phyloP scores from a whole-genome alignment of 2,329 filamentous ascomycete genomes.

The Pyrenophora teres region DNA sequence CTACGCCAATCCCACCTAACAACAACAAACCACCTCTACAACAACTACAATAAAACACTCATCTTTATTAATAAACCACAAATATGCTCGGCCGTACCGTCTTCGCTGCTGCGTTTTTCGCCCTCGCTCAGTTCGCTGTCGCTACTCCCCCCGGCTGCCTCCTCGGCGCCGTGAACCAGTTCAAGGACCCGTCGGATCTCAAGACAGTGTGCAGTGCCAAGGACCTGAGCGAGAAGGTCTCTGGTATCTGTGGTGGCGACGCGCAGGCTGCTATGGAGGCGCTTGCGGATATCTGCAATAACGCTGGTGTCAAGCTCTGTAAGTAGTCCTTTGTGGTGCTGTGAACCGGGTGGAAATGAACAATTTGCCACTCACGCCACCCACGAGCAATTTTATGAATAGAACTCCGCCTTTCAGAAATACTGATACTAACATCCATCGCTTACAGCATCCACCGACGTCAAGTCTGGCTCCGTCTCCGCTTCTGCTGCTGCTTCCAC shows the following conservation, averaged over 20 bases:
- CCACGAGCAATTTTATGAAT: no score
- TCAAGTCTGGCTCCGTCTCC: slow-evolving; percentile 14
- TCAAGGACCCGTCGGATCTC: slow-evolving; percentile 33
- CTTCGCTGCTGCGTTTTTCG: slow-evolving; percentile 33
- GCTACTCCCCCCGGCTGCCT: slow-evolving; percentile 37
- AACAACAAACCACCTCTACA: not conserved
- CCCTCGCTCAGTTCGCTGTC: slow-evolving; percentile 28
- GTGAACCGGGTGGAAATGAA: no score
- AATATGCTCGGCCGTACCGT: slow-evolving; percentile 38
- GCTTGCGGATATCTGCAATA: slow-evolving; percentile 37
- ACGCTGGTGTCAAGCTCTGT: slow-evolving; percentile 36
- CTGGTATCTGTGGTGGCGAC: slow-evolving; percentile 31
- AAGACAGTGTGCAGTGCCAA: slow-evolving; percentile 35
- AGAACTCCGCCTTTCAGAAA: no score
- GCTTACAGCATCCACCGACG: slow-evolving; percentile 21
- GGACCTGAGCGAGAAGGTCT: slow-evolving; percentile 29
- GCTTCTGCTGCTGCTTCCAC: no score
- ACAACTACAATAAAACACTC: not conserved
- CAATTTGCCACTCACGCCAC: no score
- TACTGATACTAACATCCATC: no score
- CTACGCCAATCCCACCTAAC: no score
- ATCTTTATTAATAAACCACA: slow-evolving; percentile 5
- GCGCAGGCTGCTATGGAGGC: slow-evolving; percentile 31
- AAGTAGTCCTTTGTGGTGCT: no score
- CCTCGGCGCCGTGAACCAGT: slow-evolving; percentile 38